Evolutionary conservation across 2,329 filamentous ascomycete species (phyloP).

Genomic region (Verticillium nonalfalfae): DNA sequence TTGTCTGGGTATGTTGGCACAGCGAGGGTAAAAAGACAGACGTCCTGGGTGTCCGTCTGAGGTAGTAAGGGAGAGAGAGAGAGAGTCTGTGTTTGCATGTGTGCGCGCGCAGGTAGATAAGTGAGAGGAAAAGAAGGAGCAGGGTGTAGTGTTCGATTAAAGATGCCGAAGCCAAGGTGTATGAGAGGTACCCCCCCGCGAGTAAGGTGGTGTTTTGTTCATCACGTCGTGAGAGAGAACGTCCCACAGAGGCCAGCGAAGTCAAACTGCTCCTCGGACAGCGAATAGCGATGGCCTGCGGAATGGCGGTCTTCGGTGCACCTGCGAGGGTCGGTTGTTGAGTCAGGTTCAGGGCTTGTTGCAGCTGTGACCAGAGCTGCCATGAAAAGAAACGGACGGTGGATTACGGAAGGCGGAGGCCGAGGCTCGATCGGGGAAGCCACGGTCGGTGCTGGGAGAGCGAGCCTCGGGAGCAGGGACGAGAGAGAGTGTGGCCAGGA

Average conservation of each 20-base stretch:
- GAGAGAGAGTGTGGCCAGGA: not conserved
- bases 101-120: not conserved
- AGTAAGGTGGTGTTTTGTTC: not conserved
- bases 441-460: not conserved
- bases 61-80: not conserved
- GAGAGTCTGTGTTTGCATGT: not conserved
- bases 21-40: not conserved
- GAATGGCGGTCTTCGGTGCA: constrained; percentile 1
- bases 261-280: not conserved
- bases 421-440: not conserved
- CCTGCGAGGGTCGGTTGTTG: not conserved
- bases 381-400: not conserved
- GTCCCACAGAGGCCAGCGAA: not conserved
- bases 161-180: constrained; percentile 9
- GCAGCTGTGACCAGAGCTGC: not conserved
- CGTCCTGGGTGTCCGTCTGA: not conserved
- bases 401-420: not conserved
- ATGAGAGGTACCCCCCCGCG: constrained; percentile 6
- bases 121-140: constrained; percentile 3
- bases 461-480: not conserved
- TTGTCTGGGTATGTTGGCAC: not conserved
- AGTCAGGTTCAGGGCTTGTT: not conserved
- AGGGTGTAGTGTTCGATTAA: constrained; percentile 10
- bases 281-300: constrained; percentile 4
- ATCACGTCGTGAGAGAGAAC: constrained; percentile 2